Evolutionary conservation across 495 filamentous ascomycete species (phyloP), one percentile per base, ranked within the genome.

Genomic region (Penicillium macrosclerotiorum): DNA sequence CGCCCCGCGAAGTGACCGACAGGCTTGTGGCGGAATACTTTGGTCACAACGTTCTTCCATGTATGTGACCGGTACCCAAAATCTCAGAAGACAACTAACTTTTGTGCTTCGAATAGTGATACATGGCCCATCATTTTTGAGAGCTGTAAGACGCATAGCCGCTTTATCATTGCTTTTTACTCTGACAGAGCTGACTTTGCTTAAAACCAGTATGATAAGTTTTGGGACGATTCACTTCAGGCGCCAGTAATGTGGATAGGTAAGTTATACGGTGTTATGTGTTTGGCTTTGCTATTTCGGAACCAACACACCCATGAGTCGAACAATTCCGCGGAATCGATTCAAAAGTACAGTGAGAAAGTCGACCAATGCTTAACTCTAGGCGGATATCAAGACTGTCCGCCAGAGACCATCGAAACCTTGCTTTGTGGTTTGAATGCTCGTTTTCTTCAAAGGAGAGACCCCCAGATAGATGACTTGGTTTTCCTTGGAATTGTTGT

Each of bases 351-450:
- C 37, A 54, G 59, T 4, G 57, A 64, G 29, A 68, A 63, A 29
- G 44, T 60, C 18, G 54, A 59, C 26, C 67, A 69, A 39, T 71
- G 69, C 38, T 51, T 72, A 19, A 43, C 55, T 0, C 47, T 74
- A 2, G 67, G 55, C 7, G 64, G 69, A 37, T 74, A 74, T 57
- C 67, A 69, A 8, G 72, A 65, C 5, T 65, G 57, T 1, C 66
- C 65, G 0, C 55, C 57, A 4, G 62, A 65, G 52, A 68, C 68
- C 9, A 42, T 75, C 3, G 71, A 77, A 42, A 59, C 71, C 1
- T 23, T 77, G 16, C 46, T 65, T 12, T 50, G 60, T 19, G 62
- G 66, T 36, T 52, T 72, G 31, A 56, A 58, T 3, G 51, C 50
- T n/a, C 71, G 73, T 46, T 70, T 63, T 33, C 43, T 64, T 13